Conservation (phyloP, 2,329 filamentous ascomycete species). For the Chrysosporium keratinophilum region DNA sequence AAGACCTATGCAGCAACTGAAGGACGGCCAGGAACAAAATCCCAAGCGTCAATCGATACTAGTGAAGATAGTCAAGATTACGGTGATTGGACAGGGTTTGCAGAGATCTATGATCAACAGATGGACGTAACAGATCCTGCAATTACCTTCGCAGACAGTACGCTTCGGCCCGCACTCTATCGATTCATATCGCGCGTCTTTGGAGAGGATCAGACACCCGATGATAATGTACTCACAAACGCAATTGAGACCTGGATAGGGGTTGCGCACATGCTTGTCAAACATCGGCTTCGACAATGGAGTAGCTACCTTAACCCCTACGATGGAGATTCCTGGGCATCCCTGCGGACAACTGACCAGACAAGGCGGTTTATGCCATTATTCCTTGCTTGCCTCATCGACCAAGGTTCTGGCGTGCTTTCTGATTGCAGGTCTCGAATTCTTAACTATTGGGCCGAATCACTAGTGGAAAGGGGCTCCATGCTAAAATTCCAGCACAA, state of each 20-base stretch:
- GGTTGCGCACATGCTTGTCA: conserved; percentile 40
- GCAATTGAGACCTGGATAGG: conserved; percentile 47
- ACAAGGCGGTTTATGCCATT: conserved; percentile 40
- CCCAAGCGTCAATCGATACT: conserved; percentile 18
- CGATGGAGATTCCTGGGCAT: conserved; percentile 40
- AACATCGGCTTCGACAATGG: conserved; percentile 43
- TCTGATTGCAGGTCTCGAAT: conserved; percentile 40
- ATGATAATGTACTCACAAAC: conserved; percentile 44
- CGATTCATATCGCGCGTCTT: conserved; percentile 52
- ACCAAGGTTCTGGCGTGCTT: conserved; percentile 34
- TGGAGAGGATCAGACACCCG: conserved; percentile 46
- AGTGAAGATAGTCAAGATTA: conserved; percentile 57
- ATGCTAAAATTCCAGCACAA: conserved; percentile 52
- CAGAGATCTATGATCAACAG: conserved; percentile 34
- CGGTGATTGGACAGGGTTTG: conserved; percentile 48
- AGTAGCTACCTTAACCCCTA: conserved; percentile 47
- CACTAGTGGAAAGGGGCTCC: conserved; percentile 49
- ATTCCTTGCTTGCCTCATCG: conserved; percentile 38
- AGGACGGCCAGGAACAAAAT: conserved; percentile 17
- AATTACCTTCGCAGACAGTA: conserved; percentile 30
- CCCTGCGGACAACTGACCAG: conserved; percentile 38
- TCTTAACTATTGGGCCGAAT: conserved; percentile 45
- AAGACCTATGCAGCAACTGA: conserved; percentile 33
- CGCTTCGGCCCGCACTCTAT: conserved; percentile 41
- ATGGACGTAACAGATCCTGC: conserved; percentile 21